Evolutionary conservation across 495 filamentous ascomycete species (phyloP).

Genomic region (Trichocladium antarcticum): DNA sequence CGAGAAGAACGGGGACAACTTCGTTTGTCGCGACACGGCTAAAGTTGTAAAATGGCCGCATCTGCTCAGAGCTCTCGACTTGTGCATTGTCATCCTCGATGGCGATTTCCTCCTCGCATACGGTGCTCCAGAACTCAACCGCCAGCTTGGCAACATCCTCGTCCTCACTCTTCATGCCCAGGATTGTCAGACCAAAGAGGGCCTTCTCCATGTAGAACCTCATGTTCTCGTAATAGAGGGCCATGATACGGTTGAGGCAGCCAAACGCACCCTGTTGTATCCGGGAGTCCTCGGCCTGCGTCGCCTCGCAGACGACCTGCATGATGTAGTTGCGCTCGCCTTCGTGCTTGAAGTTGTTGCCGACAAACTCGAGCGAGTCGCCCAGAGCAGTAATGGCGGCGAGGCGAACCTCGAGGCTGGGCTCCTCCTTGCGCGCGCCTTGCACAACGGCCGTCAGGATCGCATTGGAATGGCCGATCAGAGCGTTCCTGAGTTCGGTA

Average conservation of each 20-base stretch:
- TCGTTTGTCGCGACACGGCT: constrained; percentile 77
- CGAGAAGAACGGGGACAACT: constrained; percentile 82
- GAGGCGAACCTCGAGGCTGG: constrained; percentile 75
- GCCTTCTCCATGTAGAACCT: constrained; percentile 99
- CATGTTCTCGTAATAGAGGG: constrained; percentile 97
- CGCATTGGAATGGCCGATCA: constrained; percentile 84
- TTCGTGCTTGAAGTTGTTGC: constrained; percentile 96
- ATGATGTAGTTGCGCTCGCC: constrained; percentile 99
- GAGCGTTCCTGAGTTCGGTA: constrained; percentile 64
- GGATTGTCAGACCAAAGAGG: constrained; percentile 92
- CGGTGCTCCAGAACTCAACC: constrained; percentile 98
- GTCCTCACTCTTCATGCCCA: constrained; percentile 96
- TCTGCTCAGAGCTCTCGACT: constrained; percentile 62
- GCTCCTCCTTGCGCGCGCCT: constrained; percentile 90
- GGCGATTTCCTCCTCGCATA: constrained; percentile 93
- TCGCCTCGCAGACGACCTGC: constrained; percentile 98
- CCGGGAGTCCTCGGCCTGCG: constrained; percentile 75
- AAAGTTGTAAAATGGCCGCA: constrained; percentile 87
- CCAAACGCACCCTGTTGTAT: constrained; percentile 94
- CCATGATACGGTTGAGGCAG: constrained; percentile 97
- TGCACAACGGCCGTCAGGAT: constrained; percentile 97
- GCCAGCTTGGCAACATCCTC: constrained; percentile 97
- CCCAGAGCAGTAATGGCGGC: constrained; percentile 88
- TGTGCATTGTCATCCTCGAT: constrained; percentile 94
- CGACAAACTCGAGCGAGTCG: constrained; percentile 95